Percentiles rank a stretch among this genome's conserved stretches.
phyloP scores from a whole-genome alignment of 768 basidiomycete species.

The Pholiota microspora region DNA sequence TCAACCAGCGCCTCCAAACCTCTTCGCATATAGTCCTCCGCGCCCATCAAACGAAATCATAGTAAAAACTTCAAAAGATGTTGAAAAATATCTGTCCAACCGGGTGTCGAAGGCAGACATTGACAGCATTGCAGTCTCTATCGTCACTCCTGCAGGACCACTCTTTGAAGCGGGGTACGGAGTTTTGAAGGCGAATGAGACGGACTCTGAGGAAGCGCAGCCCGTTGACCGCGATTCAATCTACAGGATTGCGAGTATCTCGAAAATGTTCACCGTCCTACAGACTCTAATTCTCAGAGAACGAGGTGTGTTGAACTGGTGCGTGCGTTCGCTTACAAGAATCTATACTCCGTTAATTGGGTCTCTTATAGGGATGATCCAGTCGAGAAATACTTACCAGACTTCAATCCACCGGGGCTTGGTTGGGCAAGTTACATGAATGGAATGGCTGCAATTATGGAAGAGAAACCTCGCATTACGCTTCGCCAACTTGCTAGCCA shows the following conservation, averaged over 20 bases:
- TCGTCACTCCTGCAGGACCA: slow-evolving; percentile 45
- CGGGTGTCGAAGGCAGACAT: slow-evolving; percentile 33
- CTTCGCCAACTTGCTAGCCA: slow-evolving; percentile 42
- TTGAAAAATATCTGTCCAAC: slow-evolving; percentile 27
- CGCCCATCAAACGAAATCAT: slow-evolving; percentile 21
- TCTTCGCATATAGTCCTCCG: slow-evolving; percentile 26
- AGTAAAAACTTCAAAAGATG: slow-evolving; percentile 19
- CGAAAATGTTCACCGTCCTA: slow-evolving; percentile 48
- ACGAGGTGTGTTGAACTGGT: slow-evolving; percentile 39
- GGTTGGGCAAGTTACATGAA: slow-evolving; percentile 32
- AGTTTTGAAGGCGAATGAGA: slow-evolving; percentile 40
- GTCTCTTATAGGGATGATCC: slow-evolving; percentile 47
- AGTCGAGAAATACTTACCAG: slow-evolving; percentile 41
- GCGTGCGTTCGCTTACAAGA: slow-evolving; percentile 5
- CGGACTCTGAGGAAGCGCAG: slow-evolving; percentile 16
- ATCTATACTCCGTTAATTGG: neutral
- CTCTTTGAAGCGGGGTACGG: slow-evolving; percentile 48
- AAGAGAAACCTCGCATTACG: slow-evolving; percentile 29
- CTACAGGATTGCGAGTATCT: slow-evolving; percentile 51
- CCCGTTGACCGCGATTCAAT: slow-evolving; percentile 41
- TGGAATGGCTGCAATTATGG: slow-evolving; percentile 7
- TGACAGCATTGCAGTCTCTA: slow-evolving; percentile 48
- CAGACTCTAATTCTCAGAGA: slow-evolving; percentile 50
- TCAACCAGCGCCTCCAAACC: slow-evolving; percentile 23
- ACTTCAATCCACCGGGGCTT: slow-evolving; percentile 32